Percentiles rank a stretch among this genome's conserved stretches.
phyloP scores from a whole-genome alignment of 1,284 basidiomycete genomes.

The Cryptococcus floricola region DNA sequence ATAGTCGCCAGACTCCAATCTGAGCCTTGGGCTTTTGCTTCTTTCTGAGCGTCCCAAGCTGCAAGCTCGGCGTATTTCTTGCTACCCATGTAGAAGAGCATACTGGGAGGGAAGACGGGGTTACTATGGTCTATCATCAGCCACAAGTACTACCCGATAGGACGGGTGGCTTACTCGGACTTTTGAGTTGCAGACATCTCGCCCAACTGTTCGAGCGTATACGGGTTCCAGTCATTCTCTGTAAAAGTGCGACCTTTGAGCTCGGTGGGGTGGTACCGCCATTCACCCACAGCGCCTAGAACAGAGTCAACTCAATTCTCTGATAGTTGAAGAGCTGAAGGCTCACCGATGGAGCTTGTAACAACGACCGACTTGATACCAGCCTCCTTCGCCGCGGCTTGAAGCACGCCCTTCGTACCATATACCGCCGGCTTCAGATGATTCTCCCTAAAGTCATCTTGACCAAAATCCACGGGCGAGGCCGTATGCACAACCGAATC shows the following conservation, averaged over 20 bases:
- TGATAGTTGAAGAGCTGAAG: no score
- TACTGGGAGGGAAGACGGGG: not conserved
- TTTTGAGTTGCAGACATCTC: slow-evolving; percentile 14
- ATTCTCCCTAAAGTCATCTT: slow-evolving; percentile 10
- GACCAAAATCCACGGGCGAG: slow-evolving; percentile 20
- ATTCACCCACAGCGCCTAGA: slow-evolving; percentile 20
- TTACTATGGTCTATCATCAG: not conserved
- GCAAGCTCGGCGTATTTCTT: not conserved
- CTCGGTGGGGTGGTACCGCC: slow-evolving; percentile 16
- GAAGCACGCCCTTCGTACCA: not conserved
- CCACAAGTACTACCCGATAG: not conserved
- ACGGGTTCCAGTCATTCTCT: slow-evolving; percentile 42
- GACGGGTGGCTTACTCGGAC: slow-evolving; percentile 9
- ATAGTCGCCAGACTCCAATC: not conserved
- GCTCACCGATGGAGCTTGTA: not conserved
- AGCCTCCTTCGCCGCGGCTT: not conserved
- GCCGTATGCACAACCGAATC: slow-evolving; percentile 17
- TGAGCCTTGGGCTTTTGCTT: not conserved
- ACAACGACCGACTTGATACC: not conserved
- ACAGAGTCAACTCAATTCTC: not conserved
- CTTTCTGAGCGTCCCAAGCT: not conserved
- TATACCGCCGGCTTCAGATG: not conserved
- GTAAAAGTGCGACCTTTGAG: slow-evolving; percentile 20
- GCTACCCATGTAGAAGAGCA: not conserved
- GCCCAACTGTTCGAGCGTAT: slow-evolving; percentile 24